Conservation (phyloP, 2,329 filamentous ascomycete species). For the Xylariaceae sp. region DNA sequence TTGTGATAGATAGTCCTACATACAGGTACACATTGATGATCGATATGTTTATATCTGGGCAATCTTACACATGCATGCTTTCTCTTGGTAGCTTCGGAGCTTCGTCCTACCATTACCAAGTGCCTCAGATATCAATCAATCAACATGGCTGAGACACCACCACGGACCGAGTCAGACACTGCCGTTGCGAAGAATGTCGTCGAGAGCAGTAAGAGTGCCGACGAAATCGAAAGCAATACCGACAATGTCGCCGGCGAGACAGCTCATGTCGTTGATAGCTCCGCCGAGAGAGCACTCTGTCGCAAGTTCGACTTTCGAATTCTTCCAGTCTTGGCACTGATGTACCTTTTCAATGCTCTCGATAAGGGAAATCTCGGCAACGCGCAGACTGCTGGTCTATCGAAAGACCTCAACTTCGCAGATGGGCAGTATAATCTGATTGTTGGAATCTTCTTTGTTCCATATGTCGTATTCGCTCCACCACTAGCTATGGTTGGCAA, state of each 20-base stretch:
- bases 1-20: too few relatives aligned
- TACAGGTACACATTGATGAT: too few relatives aligned
- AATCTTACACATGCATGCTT: too few relatives aligned
- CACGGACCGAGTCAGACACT: background rate
- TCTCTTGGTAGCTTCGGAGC: too few relatives aligned
- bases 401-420: slow-evolving; percentile 54
- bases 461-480: slow-evolving; percentile 67
- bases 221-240: slow-evolving; percentile 23
- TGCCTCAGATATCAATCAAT: too few relatives aligned
- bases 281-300: slow-evolving; percentile 47
- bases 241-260: slow-evolving; percentile 34
- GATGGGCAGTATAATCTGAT: slow-evolving; percentile 65
- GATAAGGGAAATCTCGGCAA: slow-evolving; percentile 53
- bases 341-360: slow-evolving; percentile 47
- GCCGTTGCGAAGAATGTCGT: slow-evolving; percentile 9
- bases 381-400: slow-evolving; percentile 52
- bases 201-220: slow-evolving; percentile 14
- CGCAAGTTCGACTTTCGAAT: slow-evolving; percentile 53
- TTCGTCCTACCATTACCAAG: too few relatives aligned
- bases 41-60: too few relatives aligned
- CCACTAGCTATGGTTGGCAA: slow-evolving; percentile 64
- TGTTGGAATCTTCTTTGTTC: slow-evolving; percentile 45
- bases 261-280: slow-evolving; percentile 33
- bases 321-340: slow-evolving; percentile 50
- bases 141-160: background rate